Evolutionary conservation across 2,329 filamentous ascomycete genomes (phyloP), one percentile per base, ranked within the genome.

Genomic region (Cercospora sp.): DNA sequence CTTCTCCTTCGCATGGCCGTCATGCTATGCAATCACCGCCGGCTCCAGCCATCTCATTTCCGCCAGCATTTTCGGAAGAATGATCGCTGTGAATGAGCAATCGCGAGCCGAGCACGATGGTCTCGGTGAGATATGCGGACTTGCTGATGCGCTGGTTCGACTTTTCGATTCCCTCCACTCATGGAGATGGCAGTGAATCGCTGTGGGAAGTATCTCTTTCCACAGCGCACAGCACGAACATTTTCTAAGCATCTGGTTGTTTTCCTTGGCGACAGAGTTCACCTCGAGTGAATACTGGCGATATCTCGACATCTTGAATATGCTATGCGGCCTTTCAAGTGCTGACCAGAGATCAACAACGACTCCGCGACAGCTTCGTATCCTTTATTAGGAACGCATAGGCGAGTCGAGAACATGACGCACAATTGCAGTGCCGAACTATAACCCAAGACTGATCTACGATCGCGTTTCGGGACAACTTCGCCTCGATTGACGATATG

Each of bases 401-500:
- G 48, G 48, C 48, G 48, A 55, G 23, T 55, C 48, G 48, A 55
- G 48, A 30, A 55, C 48, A 28, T 55, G 48, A 55, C 48, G 48
- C 20, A 59, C 55, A 36, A 20, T 7, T 10, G 26, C 16, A 33
- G 10, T 59, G 30, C 55, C 30, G 28, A 28, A 59, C 3, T 20
- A 33, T 18, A 59, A 31, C 55, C 55, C 55, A 59, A 23, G n/a
- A 59, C n/a, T 23, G 30, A 59, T 59, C 55, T 33, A 36, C 55
- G 28, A 59, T 59, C 55, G 55, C 55, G 28, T 36, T 18, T 23
- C 55, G 55, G 55, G 28, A 59, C 55, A 59, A 33, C 55, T 36
- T 59, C 55, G 55, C 55, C 48, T 55, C 48, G 23, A 30, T 28
- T 28, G 23, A 30, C 45, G 45, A 55, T 16, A 30, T 28, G 6